Evolutionary conservation across 495 filamentous ascomycete genomes (phyloP), one percentile per base, ranked within the genome.

Genomic region (Darksidea phi): DNA sequence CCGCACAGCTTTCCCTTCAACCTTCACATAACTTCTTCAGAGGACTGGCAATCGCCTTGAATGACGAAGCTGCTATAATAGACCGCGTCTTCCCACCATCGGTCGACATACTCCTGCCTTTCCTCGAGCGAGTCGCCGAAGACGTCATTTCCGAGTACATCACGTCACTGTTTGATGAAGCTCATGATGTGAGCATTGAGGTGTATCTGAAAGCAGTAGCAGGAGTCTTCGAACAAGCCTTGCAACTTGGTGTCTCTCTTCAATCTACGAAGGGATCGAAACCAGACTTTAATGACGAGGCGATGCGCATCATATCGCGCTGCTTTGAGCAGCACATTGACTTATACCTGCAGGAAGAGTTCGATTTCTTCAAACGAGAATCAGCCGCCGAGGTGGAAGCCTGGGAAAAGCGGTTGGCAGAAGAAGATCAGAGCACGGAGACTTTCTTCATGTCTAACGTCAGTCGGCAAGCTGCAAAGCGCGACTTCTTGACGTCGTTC

Each of bases 371-470:
- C 73, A 87, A 86, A 38, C 79, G 79, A 52, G 78, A 80, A 50
- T 89, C 87, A n/a, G 87, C 90, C 61, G 78, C 78, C 0, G 84
- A 91, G 66, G 92, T 97, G 1, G 79, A 73, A 17, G 82, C 85
- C 10, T 99, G 94, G 94, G 93, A 95, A 72, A 88, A 87, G 73
- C 89, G 93, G 72, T 80, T 96, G 28, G 88, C 87, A 0, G 94
- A 94, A 55, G 88, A 95, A 72, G 91, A 96, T 48, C 90, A 91
- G 32, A 88, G 88, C 5, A 89, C 88, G 15, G 93, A 97, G 72
- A 92, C 90, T 0, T 93, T 95, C 68, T 90, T 91, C 73, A 96
- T 97, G 91, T 88, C 86, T 8, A 96, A 89, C 69, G 83, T 97
- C 70, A 96, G 91, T 61, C 83, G 95, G 25, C 91, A 96, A 76